These are phyloP conservation scores for Rubia balearica DNA, from an alignment of 305 asterid species.

Conservation along the genomic window DNA sequence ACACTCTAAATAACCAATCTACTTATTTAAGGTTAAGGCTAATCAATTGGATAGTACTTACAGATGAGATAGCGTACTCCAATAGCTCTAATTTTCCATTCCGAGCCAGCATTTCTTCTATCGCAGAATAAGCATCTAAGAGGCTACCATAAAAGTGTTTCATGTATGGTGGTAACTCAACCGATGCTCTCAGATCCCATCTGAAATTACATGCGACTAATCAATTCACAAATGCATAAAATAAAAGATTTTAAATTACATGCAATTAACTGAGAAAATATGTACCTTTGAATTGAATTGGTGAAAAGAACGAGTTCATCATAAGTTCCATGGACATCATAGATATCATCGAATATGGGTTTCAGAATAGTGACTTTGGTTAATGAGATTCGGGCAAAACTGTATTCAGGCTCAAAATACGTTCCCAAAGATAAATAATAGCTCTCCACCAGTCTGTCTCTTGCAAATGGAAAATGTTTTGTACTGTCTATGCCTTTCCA, in stretches of 20 bases:
- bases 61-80: not conserved
- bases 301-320: slow-evolving; percentile 33
- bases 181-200: slow-evolving; percentile 14
- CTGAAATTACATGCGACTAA: not conserved
- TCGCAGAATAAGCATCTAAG: slow-evolving; percentile 18
- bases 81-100: not conserved
- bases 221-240: no score
- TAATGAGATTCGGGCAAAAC: slow-evolving; percentile 11
- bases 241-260: no score
- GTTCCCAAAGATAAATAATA: slow-evolving; percentile 20
- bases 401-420: slow-evolving; percentile 26
- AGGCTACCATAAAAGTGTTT: slow-evolving; percentile 11
- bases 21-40: no score
- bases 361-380: slow-evolving; percentile 16
- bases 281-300: slow-evolving; percentile 28
- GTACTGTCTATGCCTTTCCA: slow-evolving; percentile 20
- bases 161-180: slow-evolving; percentile 25
- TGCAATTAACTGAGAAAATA: not conserved
- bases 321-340: slow-evolving; percentile 24
- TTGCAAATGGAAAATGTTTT: slow-evolving; percentile 33
- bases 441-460: slow-evolving; percentile 33
- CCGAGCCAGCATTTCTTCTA: slow-evolving; percentile 21
- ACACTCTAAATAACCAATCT: no score
- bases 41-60: no score
- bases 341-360: slow-evolving; percentile 25